phyloP scores from a whole-genome alignment of 83 land plant species.

The Diphasiastrum complanatum region DNA sequence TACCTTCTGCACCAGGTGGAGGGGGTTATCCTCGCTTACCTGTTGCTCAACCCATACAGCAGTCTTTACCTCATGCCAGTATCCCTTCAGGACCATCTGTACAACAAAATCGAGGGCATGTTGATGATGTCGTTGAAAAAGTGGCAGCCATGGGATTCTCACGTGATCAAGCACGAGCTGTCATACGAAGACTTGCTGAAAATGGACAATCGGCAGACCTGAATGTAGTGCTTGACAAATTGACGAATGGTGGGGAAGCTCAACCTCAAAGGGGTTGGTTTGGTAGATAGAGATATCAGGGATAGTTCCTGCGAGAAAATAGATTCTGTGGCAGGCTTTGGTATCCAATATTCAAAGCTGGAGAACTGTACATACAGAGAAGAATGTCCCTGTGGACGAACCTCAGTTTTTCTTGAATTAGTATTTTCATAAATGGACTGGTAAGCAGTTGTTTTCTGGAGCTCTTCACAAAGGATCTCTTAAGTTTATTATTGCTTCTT shows the following conservation, averaged over 20 bases:
- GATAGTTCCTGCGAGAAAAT: too few relatives aligned
- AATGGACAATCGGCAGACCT: slow-evolving; percentile 82
- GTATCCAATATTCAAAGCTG: too few relatives aligned
- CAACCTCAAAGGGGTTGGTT: too few relatives aligned
- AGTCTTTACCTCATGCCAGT: slow-evolving; percentile 45
- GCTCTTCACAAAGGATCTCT: too few relatives aligned
- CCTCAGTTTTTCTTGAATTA: too few relatives aligned
- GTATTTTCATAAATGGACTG: too few relatives aligned
- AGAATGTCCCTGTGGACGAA: too few relatives aligned
- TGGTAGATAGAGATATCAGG: too few relatives aligned
- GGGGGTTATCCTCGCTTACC: slow-evolving; percentile 57
- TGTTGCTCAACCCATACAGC: slow-evolving; percentile 64
- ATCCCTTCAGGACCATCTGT: slow-evolving; percentile 37
- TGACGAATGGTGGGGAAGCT: slow-evolving; percentile 76
- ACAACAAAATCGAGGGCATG: slow-evolving; percentile 59
- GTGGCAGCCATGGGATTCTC: slow-evolving; percentile 87
- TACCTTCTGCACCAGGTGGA: slow-evolving; percentile 1
- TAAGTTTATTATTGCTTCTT: too few relatives aligned
- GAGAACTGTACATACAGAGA: too few relatives aligned
- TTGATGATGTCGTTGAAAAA: slow-evolving; percentile 85
- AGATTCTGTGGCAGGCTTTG: too few relatives aligned
- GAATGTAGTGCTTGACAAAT: slow-evolving; percentile 77
- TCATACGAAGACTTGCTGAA: slow-evolving; percentile 68
- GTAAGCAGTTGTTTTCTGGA: too few relatives aligned
- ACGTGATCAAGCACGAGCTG: slow-evolving; percentile 71